These are phyloP conservation scores for Melampsora larici-populina DNA, from an alignment of 1,284 basidiomycete genomes.

Conservation along the genomic window DNA sequence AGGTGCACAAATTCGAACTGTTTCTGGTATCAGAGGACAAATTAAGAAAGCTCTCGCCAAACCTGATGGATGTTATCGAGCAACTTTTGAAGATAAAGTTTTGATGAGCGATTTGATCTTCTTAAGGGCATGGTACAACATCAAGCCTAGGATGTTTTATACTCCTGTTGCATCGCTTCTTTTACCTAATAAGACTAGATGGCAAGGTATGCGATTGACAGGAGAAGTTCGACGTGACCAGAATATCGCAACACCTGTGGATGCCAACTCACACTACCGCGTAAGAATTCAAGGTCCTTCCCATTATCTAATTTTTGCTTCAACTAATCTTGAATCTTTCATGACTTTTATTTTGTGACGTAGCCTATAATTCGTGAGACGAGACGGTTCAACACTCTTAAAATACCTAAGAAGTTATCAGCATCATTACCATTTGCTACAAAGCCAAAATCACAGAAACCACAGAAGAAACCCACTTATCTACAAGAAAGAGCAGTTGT, in stretches of 20 bases:
- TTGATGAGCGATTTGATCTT: constrained; percentile 95
- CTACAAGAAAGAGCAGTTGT: constrained; percentile 89
- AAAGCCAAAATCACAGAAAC: constrained; percentile 79
- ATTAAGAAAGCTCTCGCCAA: constrained; percentile 92
- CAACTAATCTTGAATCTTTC: neutral
- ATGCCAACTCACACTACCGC: constrained; percentile 85
- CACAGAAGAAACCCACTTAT: constrained; percentile 73
- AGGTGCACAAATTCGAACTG: constrained; percentile 89
- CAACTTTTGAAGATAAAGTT: constrained; percentile 97
- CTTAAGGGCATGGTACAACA: constrained; percentile 92
- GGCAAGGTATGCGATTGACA: constrained; percentile 92
- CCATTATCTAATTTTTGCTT: neutral
- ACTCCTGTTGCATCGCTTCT: constrained; percentile 92
- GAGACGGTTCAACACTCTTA: constrained; percentile 86
- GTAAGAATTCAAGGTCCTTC: constrained; percentile 50
- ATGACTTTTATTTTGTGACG: neutral
- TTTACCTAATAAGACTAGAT: constrained; percentile 70
- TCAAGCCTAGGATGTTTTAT: constrained; percentile 92
- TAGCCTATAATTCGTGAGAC: constrained; percentile 69
- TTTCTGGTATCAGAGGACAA: constrained; percentile 92
- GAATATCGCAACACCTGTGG: constrained; percentile 73
- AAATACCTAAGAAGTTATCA: constrained; percentile 83
- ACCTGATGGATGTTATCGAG: constrained; percentile 90
- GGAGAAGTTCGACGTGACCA: constrained; percentile 84
- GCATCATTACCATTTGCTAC: constrained; percentile 83